phyloP scores from a whole-genome alignment of 1,284 basidiomycete genomes.

The Irpex sp. region DNA sequence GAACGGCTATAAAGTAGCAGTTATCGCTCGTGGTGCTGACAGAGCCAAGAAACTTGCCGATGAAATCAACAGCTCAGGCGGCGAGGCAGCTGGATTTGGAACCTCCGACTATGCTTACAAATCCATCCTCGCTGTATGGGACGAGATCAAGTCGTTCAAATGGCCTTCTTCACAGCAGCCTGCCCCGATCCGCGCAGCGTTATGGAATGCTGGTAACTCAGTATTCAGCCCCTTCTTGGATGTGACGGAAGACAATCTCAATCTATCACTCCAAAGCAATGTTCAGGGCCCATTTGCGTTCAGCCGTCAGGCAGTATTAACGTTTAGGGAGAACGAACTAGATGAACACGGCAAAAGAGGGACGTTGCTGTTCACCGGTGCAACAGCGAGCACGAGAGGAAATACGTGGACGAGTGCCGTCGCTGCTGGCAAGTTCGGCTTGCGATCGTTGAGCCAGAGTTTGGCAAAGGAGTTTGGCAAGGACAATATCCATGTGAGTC shows the following conservation, averaged over 20 bases:
- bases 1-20: conserved; percentile 64
- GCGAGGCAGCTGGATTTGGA: conserved; percentile 60
- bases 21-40: conserved; percentile 60
- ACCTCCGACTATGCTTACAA: conserved; percentile 50
- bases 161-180: conserved; percentile 37
- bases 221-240: conserved; percentile 70
- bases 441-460: conserved; percentile 69
- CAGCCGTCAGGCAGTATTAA: conserved; percentile 55
- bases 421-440: conserved; percentile 64
- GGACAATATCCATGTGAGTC: conserved; percentile 70
- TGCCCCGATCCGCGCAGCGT: conserved; percentile 55
- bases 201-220: conserved; percentile 63
- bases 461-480: conserved; percentile 78
- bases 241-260: conserved; percentile 56
- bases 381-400: conserved; percentile 66
- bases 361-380: conserved; percentile 75
- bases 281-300: conserved; percentile 64
- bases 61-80: conserved; percentile 54
- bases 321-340: conserved; percentile 59
- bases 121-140: conserved; percentile 53
- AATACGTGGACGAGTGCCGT: conserved; percentile 65
- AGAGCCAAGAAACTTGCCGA: conserved; percentile 48
- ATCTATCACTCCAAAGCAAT: conserved; percentile 46
- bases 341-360: conserved; percentile 49
- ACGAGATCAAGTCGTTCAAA: conserved; percentile 42